Conservation (phyloP, 2,329 filamentous ascomycete genomes). For the Neonectria ditissima region DNA sequence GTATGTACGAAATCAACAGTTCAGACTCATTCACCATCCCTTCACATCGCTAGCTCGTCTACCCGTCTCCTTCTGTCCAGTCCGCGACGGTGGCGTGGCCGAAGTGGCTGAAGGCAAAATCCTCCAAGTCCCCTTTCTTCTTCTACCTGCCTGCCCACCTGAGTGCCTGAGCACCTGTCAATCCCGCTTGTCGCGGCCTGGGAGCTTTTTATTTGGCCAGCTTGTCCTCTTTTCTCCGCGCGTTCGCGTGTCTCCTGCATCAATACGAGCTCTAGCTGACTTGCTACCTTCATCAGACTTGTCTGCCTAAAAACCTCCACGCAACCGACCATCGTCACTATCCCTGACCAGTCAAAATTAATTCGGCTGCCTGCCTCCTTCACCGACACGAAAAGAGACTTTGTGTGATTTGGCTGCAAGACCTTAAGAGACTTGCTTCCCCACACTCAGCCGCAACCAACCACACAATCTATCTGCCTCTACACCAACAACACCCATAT, state of each 20-base stretch:
- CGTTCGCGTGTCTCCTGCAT: neutral
- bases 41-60: constrained; percentile 5
- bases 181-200: constrained; percentile 23
- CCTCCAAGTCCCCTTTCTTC: constrained; percentile 23
- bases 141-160: constrained; percentile 1
- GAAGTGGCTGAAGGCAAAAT: constrained; percentile 11
- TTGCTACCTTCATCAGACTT: constrained; percentile 19
- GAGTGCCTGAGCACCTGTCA: constrained; percentile 4
- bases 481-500: constrained; percentile 18
- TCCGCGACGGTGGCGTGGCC: neutral
- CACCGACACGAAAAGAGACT: constrained; percentile 1
- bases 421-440: constrained; percentile 4
- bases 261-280: constrained; percentile 18
- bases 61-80: neutral
- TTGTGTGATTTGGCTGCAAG: neutral
- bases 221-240: constrained; percentile 37
- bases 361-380: constrained; percentile 41
- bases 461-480: neutral
- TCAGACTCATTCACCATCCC: neutral
- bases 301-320: constrained; percentile 28
- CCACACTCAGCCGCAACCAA: neutral
- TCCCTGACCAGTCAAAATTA: constrained; percentile 26
- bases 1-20: neutral
- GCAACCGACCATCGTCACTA: constrained; percentile 33
- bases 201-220: constrained; percentile 37